phyloP scores from a whole-genome alignment of 495 filamentous ascomycete genomes.

The Daldinia loculata region DNA sequence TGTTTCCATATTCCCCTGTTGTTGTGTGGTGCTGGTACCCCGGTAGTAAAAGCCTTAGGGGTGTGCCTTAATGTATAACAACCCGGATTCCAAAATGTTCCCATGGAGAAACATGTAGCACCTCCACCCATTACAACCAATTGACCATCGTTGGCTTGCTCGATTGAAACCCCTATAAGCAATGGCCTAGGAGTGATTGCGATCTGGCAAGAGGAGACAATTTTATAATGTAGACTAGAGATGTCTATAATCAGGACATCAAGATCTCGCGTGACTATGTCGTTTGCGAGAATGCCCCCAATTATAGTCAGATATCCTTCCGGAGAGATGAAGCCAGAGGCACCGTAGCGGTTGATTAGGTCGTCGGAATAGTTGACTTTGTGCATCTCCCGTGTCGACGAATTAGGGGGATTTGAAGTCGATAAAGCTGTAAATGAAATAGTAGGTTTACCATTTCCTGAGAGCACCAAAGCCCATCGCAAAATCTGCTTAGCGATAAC shows the following conservation, averaged over 20 bases:
- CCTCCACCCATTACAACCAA: conserved; percentile 79
- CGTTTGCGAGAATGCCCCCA: conserved; percentile 59
- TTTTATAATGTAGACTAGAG: conserved; percentile 11
- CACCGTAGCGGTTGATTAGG: conserved; percentile 49
- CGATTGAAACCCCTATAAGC: conserved; percentile 68
- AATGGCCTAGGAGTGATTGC: conserved; percentile 59
- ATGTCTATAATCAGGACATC: conserved; percentile 39
- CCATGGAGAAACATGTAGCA: conserved; percentile 90
- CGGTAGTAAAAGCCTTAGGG: not conserved
- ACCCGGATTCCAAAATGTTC: conserved; percentile 75
- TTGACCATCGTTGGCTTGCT: conserved; percentile 47
- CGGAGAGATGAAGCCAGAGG: conserved; percentile 41
- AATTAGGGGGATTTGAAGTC: not conserved
- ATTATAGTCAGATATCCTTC: conserved; percentile 48
- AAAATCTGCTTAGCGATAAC: conserved; percentile 62
- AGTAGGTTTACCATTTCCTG: conserved; percentile 35
- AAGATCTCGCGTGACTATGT: conserved; percentile 48
- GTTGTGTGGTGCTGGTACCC: not conserved
- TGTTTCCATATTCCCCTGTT: conserved; percentile 17
- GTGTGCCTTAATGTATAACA: conserved; percentile 48
- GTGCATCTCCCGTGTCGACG: not conserved
- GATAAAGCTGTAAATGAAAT: conserved; percentile 37
- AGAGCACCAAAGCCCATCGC: conserved; percentile 59
- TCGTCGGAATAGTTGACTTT: conserved; percentile 20
- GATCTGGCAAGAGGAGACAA: conserved; percentile 26